Evolutionary conservation across 108 stramenopile genomes (phyloP).

Genomic region (Skeletonema marinoi): DNA sequence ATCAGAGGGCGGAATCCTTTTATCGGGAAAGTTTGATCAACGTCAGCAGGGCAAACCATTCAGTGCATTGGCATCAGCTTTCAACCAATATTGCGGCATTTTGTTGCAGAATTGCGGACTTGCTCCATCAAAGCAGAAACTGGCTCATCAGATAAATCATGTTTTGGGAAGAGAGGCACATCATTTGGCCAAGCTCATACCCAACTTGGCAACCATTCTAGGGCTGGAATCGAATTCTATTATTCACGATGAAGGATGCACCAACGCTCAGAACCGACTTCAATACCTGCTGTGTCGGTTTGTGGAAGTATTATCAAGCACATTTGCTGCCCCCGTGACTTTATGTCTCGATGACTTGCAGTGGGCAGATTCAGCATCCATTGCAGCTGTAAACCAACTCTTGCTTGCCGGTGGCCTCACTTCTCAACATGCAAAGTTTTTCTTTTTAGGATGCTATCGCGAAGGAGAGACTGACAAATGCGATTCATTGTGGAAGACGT

Average conservation of each 20-base stretch:
- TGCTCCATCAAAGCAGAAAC: background rate
- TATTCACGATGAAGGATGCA: conserved; percentile 1
- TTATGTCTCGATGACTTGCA: conserved; percentile 44
- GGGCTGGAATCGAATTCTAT: background rate
- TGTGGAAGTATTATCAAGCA: conserved; percentile 24
- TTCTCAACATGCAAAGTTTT: background rate
- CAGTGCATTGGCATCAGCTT: background rate
- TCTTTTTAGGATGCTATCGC: conserved; percentile 15
- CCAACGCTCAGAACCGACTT: conserved; percentile 30
- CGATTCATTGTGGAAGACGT: background rate
- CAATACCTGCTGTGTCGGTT: conserved; percentile 25
- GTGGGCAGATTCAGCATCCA: background rate
- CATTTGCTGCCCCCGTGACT: conserved; percentile 12
- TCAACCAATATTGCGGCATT: conserved; percentile 15
- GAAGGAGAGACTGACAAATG: background rate
- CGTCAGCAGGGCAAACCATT: conserved; percentile 16
- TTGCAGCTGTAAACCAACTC: conserved; percentile 11
- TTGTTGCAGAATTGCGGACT: background rate
- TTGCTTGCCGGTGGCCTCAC: background rate
- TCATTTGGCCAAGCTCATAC: conserved; percentile 23
- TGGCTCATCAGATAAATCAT: background rate
- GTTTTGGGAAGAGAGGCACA: conserved; percentile 2
- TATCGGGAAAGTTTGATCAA: conserved; percentile 35
- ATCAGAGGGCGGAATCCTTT: background rate
- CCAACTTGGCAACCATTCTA: conserved; percentile 8